phyloP scores from a whole-genome alignment of 2,329 filamentous ascomycete genomes.

The Penicillium sclerotiorum region DNA sequence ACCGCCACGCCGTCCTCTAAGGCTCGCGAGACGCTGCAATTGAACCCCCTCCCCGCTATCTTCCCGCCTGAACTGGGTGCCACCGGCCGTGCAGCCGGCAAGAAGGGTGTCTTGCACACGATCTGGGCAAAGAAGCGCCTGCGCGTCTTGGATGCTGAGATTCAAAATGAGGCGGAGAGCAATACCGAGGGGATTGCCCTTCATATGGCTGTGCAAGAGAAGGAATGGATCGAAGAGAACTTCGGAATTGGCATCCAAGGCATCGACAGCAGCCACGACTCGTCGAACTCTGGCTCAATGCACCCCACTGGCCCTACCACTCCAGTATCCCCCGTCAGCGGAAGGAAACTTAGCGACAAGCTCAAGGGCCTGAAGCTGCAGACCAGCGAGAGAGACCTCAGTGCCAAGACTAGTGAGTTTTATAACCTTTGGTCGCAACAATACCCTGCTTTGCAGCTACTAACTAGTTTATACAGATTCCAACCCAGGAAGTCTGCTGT shows the following conservation, averaged over 20 bases:
- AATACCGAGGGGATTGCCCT: conserved; percentile 82
- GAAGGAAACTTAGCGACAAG: conserved; percentile 76
- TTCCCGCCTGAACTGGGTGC: conserved; percentile 75
- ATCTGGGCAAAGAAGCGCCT: conserved; percentile 86
- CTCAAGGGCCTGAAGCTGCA: conserved; percentile 76
- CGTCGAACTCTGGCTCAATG: conserved; percentile 22
- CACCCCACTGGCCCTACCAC: conserved; percentile 54
- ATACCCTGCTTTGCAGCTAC: no score
- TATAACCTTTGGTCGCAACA: no score
- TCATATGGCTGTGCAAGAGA: conserved; percentile 81
- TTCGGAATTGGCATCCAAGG: conserved; percentile 64
- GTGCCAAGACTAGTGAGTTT: conserved; percentile 51
- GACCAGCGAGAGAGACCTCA: conserved; percentile 69
- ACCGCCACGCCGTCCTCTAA: not conserved
- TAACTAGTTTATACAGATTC: conserved; percentile 20
- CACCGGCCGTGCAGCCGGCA: conserved; percentile 66
- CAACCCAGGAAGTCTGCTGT: conserved; percentile 54
- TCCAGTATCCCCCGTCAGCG: conserved; percentile 63
- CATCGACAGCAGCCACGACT: conserved; percentile 34
- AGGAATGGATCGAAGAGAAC: conserved; percentile 80
- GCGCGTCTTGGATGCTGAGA: conserved; percentile 74
- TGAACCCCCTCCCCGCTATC: conserved; percentile 84
- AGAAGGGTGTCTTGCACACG: conserved; percentile 82
- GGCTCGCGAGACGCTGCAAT: conserved; percentile 54
- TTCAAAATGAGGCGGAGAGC: conserved; percentile 68